phyloP scores from a whole-genome alignment of 306 rosid genomes.

The Mimosa pudica region DNA sequence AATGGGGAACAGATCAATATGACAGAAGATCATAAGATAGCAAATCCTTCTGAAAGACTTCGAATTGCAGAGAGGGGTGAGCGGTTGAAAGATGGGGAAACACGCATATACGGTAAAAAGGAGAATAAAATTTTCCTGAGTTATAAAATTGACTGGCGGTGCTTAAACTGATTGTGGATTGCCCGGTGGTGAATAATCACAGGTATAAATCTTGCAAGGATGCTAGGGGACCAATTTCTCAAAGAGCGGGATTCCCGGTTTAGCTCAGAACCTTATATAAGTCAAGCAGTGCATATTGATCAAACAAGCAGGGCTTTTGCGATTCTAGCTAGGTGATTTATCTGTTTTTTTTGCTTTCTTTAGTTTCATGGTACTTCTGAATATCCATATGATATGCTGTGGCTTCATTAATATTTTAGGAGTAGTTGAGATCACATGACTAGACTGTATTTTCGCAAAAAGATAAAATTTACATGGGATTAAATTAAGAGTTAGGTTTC shows the following conservation, averaged over 20 bases:
- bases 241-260: slow-evolving; percentile 95
- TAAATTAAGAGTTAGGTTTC: neutral
- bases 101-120: slow-evolving; percentile 75
- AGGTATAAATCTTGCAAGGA: slow-evolving; percentile 95
- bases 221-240: slow-evolving; percentile 98
- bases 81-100: slow-evolving; percentile 90
- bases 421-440: slow-evolving; percentile 18
- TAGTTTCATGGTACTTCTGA: slow-evolving; percentile 26
- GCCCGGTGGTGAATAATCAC: slow-evolving; percentile 22
- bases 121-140: slow-evolving; percentile 2
- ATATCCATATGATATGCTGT: neutral
- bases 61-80: slow-evolving; percentile 76
- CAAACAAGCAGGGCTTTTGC: slow-evolving; percentile 68
- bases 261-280: slow-evolving; percentile 86
- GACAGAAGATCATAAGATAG: slow-evolving; percentile 88
- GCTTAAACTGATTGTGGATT: slow-evolving; percentile 34
- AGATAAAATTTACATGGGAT: neutral
- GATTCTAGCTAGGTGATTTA: slow-evolving; percentile 81
- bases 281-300: slow-evolving; percentile 68
- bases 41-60: slow-evolving; percentile 71
- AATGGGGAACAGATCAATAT: slow-evolving; percentile 73
- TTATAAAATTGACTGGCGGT: slow-evolving; percentile 24
- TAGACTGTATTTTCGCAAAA: slow-evolving; percentile 9
- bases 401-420: slow-evolving; percentile 6
- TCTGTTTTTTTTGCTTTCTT: slow-evolving; percentile 30